Evolutionary conservation across 176 grass and related monocot species (phyloP), one percentile per base, ranked within the genome.

Genomic region (Zizania latifolia): DNA sequence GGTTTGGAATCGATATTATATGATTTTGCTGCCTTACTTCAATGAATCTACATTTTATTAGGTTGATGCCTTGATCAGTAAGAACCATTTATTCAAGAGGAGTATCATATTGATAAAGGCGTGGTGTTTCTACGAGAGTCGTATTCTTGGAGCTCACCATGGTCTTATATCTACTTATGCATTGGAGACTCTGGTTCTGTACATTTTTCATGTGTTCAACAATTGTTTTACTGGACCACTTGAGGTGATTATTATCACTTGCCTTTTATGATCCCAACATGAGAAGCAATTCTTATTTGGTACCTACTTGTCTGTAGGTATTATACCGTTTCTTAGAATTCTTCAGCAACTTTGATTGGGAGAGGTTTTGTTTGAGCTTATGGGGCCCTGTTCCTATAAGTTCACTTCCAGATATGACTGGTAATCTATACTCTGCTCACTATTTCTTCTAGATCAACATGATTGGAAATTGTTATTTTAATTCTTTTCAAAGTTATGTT

Each of bases 91-190:
- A 71, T 97, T 97, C 83, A 97, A 97, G 86, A 71, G 94, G 68
- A 97, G 94, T 79, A 97, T 97, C 72, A 93, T 97, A 82, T 76
- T 97, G 79, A 90, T 97, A 74, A 97, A 97, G 65, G 94, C 94
- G 8, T 97, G 94, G 94, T 97, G 94, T 88, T 97, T 91, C 58
- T 97, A 97, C 9, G 94, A 97, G 81, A 93, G 90, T 75, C 94
- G 94, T 78, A 91, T 97, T 84, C 88, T 97, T 64, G 94, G 94
- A 82, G 94, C 94, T 87, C 94, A 97, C 71, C 90, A 97, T 97
- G 94, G 94, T 54, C 94, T 97, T 65, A 97, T 97, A 78, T 97
- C 94, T 87, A 97, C 94, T 80, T 97, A 97, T 11, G 94, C 94
- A 66, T 85, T 97, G 86, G 94, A 97, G 83, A 97, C 86, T 9